Evolutionary conservation across 2,329 filamentous ascomycete species (phyloP).

Genomic region (Colletotrichum chrysophilum): DNA sequence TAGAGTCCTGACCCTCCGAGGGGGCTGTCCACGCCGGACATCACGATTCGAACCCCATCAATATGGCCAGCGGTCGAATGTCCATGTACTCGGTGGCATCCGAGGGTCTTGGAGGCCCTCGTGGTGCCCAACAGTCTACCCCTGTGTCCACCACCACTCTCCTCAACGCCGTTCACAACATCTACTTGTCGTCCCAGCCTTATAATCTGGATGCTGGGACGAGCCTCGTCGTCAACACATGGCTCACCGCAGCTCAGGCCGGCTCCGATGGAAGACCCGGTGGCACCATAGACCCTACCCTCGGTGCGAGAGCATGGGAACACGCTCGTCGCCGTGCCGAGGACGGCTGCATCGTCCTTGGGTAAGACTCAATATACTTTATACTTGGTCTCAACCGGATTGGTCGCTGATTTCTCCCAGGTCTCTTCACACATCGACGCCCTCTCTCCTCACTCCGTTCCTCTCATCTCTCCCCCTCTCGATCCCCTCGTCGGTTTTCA

Average conservation of each 20-base stretch:
- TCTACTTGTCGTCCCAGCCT: constrained; percentile 82
- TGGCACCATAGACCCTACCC: constrained; percentile 79
- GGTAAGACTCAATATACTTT: constrained; percentile 57
- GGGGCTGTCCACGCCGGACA: constrained; percentile 45
- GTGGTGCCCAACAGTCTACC: constrained; percentile 69
- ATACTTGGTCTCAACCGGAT: background rate
- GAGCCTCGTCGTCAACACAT: constrained; percentile 93
- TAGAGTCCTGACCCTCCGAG: constrained; percentile 24
- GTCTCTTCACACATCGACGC: constrained; percentile 86
- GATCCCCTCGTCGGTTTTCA: constrained; percentile 77
- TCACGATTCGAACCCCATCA: constrained; percentile 25
- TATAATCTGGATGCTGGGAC: constrained; percentile 89
- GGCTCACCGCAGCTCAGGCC: constrained; percentile 80
- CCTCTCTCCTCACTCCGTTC: constrained; percentile 83
- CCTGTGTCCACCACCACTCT: constrained; percentile 94
- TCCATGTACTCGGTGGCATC: constrained; percentile 74
- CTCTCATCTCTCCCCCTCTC: constrained; percentile 80
- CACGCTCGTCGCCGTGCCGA: constrained; percentile 93
- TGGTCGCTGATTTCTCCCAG: constrained; percentile 47
- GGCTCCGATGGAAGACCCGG: constrained; percentile 73
- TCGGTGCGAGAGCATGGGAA: constrained; percentile 90
- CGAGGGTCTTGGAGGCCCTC: constrained; percentile 63
- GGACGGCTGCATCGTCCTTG: constrained; percentile 90
- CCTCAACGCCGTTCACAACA: constrained; percentile 89
- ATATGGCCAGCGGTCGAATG: constrained; percentile 66